Base-by-base conservation (phyloP, 148 eudicot genomes). In the Rhododendron griersonianum region DNA sequence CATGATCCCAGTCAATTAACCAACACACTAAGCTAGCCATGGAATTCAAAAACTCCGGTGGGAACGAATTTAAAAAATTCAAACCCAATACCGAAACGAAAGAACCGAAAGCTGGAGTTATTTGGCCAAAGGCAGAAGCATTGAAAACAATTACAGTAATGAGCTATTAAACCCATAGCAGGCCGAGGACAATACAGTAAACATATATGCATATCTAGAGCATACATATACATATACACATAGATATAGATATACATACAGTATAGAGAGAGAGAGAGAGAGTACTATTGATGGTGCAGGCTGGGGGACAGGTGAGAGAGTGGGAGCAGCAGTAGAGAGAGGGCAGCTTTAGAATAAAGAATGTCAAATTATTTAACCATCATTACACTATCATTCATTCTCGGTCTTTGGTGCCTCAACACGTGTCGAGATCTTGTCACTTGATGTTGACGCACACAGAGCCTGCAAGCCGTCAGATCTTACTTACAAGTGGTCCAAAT, bases 331-430 rank as follows among this genome's bases (percentile, higher is more conserved):
- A 71, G 76, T 13, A 71, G 76, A 30, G 37, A 30, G 37, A 30
- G 37, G 5, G 9, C 67, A 74, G 86, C 39, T 15, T 55, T 59
- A 11, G 81, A 86, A 41, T 30, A 84, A 84, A 88, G 91, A 88
- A 90, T 90, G 91, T 90, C 88, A 86, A 86, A 90, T 88, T 82
- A 90, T 90, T 90, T 88, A 61, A 86, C 47, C 76, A 90, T 88
- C 84, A 90, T 90, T 90, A 88, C 90, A 90, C 87, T 88, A 90
- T 88, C 90, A 90, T 88, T 90, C 83, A 86, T 78, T 87, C 78
- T 80, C 65, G 57, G 61, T 85, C 48, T 55, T 37, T 47, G 30
- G 19, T n/a, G 3, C 25, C 3, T n/a, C 51, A 21, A 84, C 87
- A 81, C 88, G 89, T 88, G 89, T 86, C 88, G 7, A 4, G 14